Conservation (phyloP, 192 early-diverging fungal species). For the Helicostylum pulchrum region DNA sequence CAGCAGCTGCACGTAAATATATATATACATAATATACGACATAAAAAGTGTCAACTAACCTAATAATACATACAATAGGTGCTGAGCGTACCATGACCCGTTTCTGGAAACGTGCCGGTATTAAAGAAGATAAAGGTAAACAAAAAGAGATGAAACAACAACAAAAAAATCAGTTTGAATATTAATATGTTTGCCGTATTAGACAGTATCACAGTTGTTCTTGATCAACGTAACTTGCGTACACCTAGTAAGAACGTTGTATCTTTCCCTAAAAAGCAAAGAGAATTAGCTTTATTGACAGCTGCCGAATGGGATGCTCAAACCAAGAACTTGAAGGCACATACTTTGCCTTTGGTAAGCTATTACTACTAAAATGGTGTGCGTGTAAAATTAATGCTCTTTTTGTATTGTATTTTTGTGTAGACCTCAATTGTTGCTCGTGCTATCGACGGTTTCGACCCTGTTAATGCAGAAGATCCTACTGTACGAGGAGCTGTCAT, state of each 20-base stretch:
- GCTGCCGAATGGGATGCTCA: constrained; percentile 95
- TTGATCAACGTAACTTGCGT: constrained; percentile 81
- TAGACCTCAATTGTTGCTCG: constrained; percentile 86
- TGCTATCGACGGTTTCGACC: constrained; percentile 72
- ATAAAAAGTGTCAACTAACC: background rate
- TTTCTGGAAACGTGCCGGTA: constrained; percentile 58
- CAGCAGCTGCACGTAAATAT: constrained; percentile 13
- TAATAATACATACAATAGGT: constrained; percentile 22
- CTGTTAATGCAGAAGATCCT: constrained; percentile 35
- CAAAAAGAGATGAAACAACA: background rate
- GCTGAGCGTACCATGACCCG: constrained; percentile 54
- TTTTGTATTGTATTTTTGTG: background rate
- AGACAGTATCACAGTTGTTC: constrained; percentile 40
- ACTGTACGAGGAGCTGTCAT: constrained; percentile 61
- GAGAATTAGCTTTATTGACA: constrained; percentile 72
- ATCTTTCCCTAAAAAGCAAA: constrained; percentile 52
- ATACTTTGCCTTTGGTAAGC: constrained; percentile 73
- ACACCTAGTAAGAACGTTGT: constrained; percentile 76
- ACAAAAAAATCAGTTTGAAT: background rate
- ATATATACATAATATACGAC: background rate
- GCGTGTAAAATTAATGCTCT: no score
- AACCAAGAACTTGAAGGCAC: constrained; percentile 70
- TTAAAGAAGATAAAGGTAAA: constrained; percentile 31
- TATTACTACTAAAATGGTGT: constrained; percentile 49
- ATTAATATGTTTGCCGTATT: background rate